Conservation (phyloP, 345 rosid genomes). For the Excoecaria cochinchinensis region DNA sequence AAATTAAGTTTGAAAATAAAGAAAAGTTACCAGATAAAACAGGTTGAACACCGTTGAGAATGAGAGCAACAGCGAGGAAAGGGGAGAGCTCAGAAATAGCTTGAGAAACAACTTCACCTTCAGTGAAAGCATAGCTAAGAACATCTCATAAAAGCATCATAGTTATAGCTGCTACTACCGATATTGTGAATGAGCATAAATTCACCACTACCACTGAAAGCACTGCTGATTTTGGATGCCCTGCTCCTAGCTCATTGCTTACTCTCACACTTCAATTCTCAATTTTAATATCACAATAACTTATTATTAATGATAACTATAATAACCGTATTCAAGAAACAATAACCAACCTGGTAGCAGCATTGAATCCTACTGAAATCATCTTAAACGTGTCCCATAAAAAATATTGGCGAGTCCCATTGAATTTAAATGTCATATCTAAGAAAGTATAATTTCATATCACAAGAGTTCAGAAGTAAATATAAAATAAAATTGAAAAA, state of each 20-base stretch:
- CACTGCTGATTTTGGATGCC: background rate
- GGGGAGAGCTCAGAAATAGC: slow-evolving; percentile 62
- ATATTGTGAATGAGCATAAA: slow-evolving; percentile 38
- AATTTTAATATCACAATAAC: no score
- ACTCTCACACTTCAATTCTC: background rate
- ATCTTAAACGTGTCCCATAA: no score
- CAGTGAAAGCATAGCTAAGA: slow-evolving; percentile 57
- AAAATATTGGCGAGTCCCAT: no score
- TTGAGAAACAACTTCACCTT: slow-evolving; percentile 48
- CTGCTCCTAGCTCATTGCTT: background rate
- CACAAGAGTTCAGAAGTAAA: no score
- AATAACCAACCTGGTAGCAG: slow-evolving; percentile 30
- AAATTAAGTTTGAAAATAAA: no score
- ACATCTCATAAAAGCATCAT: slow-evolving; percentile 45
- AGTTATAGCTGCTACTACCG: slow-evolving; percentile 41
- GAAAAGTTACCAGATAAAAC: slow-evolving; percentile 58
- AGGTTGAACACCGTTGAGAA: slow-evolving; percentile 59
- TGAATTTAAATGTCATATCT: no score
- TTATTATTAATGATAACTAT: no score
- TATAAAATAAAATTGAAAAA: no score
- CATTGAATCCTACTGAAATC: slow-evolving; percentile 31
- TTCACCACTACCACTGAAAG: slow-evolving; percentile 32
- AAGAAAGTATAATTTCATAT: no score
- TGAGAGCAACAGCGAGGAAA: slow-evolving; percentile 46
- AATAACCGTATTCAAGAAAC: no score